Conservation (phyloP, 371 early-diverging fungal genomes). For the Capniomyces stellatus region DNA sequence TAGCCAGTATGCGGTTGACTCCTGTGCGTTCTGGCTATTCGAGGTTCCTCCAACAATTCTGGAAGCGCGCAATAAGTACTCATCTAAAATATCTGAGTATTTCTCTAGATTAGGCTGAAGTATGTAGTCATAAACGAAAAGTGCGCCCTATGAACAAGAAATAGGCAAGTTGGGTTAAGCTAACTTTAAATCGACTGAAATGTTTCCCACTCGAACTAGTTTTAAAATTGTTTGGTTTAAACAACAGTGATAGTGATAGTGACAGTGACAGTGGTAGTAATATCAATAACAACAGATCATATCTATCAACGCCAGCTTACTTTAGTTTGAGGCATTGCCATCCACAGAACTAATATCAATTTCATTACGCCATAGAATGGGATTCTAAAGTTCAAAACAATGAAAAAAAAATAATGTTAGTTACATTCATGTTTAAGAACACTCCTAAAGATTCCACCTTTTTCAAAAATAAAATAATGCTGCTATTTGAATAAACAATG, state of each 20-base stretch:
- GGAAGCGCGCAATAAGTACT: neutral
- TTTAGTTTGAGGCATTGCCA: neutral
- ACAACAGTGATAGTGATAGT: neutral
- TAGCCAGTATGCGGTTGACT: neutral
- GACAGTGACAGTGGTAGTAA: neutral
- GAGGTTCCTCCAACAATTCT: neutral
- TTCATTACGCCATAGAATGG: conserved; percentile 1
- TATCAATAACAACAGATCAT: neutral
- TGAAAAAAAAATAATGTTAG: no score
- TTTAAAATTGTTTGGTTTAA: neutral
- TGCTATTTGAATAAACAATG: no score
- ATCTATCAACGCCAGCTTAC: neutral
- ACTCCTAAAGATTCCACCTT: no score
- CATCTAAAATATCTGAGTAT: neutral
- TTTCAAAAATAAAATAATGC: no score
- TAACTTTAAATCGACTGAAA: neutral
- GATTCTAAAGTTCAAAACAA: conserved; percentile 1
- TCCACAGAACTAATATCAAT: conserved; percentile 1
- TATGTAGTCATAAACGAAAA: neutral
- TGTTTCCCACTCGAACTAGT: no score
- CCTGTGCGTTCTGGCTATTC: neutral
- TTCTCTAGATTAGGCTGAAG: neutral
- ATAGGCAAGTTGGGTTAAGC: neutral
- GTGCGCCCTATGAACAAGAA: neutral
- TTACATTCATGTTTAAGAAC: no score